Base-by-base conservation (phyloP, 225 moss, liverwort and hornwort genomes). In the Pseudisothecium myosuroides region DNA sequence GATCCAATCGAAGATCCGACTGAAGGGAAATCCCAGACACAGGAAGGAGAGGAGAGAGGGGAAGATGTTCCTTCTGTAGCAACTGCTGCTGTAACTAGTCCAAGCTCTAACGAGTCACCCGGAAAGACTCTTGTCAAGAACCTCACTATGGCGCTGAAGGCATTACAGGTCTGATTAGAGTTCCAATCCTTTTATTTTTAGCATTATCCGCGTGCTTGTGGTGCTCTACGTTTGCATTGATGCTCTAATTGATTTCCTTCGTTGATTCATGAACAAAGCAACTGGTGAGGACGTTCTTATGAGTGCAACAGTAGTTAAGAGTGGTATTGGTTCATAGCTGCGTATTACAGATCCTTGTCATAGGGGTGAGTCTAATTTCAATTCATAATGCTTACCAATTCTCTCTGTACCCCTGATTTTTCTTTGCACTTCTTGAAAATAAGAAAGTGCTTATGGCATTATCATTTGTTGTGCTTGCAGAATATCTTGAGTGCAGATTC, bases 401-500 rank as follows among this genome's bases (percentile, higher is more conserved):
- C 78, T 75, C 31, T 84, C 80, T 67, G 34, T 28, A 64, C 47
- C 45, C 37, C 37, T 67, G 36, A 36, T 58, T 88, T 47, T 58
- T 47, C 21, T 65, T 88, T 77, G 58, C 58, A 66, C 65, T 56
- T 49, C 84, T 66, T 84, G 83, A 76, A 80, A 84, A 37, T 29
- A 76, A 41, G 65, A 75, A 84, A 47, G 56, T 23, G 47, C 50
- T 91, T 23, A 77, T 83, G 77, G 22, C 28, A 63, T 50, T 80
- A 39, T 39, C 43, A 31, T 87, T 60, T 88, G 83, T 77, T 79
- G 56, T 87, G 86, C 34, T 47, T 93, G 94, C 97, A 98, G 97
- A 98, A 98, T 89, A 93, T 98, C 85, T 93, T 98, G 72, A 95
- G 89, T 67, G 94, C 96, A 73, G 92, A 91, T 87, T 91, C 97